phyloP scores from a whole-genome alignment of 495 filamentous ascomycete species.

The Aspergillus homomorphus region DNA sequence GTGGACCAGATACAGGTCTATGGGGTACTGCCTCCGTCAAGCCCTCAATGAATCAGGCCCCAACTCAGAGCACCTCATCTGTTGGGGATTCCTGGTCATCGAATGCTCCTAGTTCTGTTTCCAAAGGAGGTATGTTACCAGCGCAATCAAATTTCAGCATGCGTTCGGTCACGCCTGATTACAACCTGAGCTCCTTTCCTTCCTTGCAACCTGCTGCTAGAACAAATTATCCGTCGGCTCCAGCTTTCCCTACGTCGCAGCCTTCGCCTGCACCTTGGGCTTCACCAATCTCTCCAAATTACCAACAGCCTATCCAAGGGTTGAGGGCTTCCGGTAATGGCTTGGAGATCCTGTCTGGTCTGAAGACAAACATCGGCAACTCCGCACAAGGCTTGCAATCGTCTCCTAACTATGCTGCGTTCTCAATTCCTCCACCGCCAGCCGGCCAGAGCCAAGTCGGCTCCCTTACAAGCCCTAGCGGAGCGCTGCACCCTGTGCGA shows the following conservation, averaged over 20 bases:
- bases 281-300: slow-evolving; percentile 9
- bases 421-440: slow-evolving; percentile 48
- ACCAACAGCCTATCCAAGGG: slow-evolving; percentile 18
- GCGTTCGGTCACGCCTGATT: slow-evolving; percentile 54
- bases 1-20: slow-evolving; percentile 33
- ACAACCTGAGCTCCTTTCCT: slow-evolving; percentile 46
- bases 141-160: slow-evolving; percentile 28
- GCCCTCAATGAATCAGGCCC: slow-evolving; percentile 22
- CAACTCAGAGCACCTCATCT: slow-evolving; percentile 31
- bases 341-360: slow-evolving; percentile 27
- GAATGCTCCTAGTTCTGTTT: slow-evolving; percentile 21
- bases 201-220: slow-evolving; percentile 42
- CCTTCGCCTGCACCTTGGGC: slow-evolving; percentile 31
- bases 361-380: slow-evolving; percentile 23
- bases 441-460: slow-evolving; percentile 13
- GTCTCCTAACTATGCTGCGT: slow-evolving; percentile 39
- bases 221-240: slow-evolving; percentile 28
- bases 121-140: slow-evolving; percentile 22
- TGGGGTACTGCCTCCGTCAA: slow-evolving; percentile 39
- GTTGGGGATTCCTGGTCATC: slow-evolving; percentile 48
- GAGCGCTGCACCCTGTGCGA: slow-evolving; percentile 14
- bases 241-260: slow-evolving; percentile 35
- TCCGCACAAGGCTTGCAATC: slow-evolving; percentile 24
- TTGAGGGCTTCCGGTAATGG: slow-evolving; percentile 22
- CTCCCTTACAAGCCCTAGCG: background rate